These are phyloP conservation scores for Fraxinus cuspidata DNA, from an alignment of 257 asterid genomes.

Conservation along the genomic window DNA sequence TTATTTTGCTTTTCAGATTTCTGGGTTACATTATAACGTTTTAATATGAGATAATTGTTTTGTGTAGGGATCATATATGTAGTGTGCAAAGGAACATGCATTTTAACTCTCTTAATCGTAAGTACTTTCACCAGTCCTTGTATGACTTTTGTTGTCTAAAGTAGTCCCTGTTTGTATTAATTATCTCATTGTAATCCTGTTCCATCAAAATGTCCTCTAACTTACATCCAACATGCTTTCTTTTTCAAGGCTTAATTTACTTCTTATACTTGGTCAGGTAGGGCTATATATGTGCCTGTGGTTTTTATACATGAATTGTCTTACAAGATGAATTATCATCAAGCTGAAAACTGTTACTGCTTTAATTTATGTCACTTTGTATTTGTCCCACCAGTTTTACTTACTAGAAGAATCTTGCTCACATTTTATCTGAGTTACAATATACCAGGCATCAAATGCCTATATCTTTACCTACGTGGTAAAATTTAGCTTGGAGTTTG, in stretches of 20 bases:
- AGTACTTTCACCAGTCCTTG: constrained; percentile 32
- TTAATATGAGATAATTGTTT: constrained; percentile 15
- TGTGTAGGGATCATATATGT: constrained; percentile 84
- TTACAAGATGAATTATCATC: background rate
- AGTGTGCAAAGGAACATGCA: constrained; percentile 84
- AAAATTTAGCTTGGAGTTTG: background rate
- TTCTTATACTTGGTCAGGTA: background rate
- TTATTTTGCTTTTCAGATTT: constrained; percentile 13
- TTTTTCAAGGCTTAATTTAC: background rate
- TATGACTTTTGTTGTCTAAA: background rate
- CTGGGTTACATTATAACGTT: constrained; percentile 9
- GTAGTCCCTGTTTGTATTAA: constrained; percentile 6
- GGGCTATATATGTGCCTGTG: background rate
- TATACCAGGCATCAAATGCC: constrained; percentile 1
- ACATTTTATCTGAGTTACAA: constrained; percentile 6
- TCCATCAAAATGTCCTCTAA: background rate
- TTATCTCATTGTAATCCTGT: constrained; percentile 6
- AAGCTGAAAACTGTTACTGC: background rate
- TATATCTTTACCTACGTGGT: background rate
- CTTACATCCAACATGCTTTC: background rate
- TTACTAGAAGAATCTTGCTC: background rate
- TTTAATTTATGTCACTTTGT: background rate
- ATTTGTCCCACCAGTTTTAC: background rate
- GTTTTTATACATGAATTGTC: too few species aligned
- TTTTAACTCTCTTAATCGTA: constrained; percentile 69